phyloP scores from a whole-genome alignment of 139 green algal species.

The Picochlorum costavermella region DNA sequence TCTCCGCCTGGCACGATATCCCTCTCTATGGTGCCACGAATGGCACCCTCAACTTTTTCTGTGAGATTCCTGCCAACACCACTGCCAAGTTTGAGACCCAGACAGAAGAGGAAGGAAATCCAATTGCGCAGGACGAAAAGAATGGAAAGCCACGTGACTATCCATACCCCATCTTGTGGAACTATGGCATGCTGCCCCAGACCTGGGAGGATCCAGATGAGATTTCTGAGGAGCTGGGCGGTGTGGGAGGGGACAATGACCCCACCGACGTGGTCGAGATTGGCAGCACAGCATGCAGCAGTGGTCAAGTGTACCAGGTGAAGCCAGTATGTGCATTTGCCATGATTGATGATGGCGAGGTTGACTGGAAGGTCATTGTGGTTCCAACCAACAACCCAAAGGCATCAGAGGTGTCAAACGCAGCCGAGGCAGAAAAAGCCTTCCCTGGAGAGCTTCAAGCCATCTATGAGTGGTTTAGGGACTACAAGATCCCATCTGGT shows the following conservation, averaged over 20 bases:
- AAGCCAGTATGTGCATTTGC: constrained; percentile 78
- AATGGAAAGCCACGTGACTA: constrained; percentile 99
- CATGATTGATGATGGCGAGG: constrained; percentile 98
- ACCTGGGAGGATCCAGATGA: constrained; percentile 87
- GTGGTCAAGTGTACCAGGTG: constrained; percentile 85
- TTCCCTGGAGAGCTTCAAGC: constrained; percentile 91
- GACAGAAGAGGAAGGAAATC: constrained; percentile 85
- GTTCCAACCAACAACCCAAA: constrained; percentile 87
- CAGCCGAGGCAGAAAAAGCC: constrained; percentile 92
- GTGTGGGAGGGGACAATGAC: constrained; percentile 87
- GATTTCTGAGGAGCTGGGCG: constrained; percentile 48
- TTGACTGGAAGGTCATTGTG: constrained; percentile 97
- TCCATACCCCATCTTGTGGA: constrained; percentile 99
- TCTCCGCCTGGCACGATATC: constrained; percentile 97
- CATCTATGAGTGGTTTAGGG: constrained; percentile 92
- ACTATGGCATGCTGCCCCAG: constrained; percentile 98
- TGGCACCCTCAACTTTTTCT: constrained; percentile 89
- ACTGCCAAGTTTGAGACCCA: constrained; percentile 97
- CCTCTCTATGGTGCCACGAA: constrained; percentile 75
- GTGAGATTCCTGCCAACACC: constrained; percentile 98
- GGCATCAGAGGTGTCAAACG: constrained; percentile 80
- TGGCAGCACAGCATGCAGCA: constrained; percentile 44
- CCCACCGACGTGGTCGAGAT: constrained; percentile 99
- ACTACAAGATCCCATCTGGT: constrained; percentile 99
- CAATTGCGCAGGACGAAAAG: constrained; percentile 99